These are phyloP conservation scores for Graphiopsis chlorocephala DNA, from an alignment of 2,329 filamentous ascomycete genomes.

Conservation along the genomic window DNA sequence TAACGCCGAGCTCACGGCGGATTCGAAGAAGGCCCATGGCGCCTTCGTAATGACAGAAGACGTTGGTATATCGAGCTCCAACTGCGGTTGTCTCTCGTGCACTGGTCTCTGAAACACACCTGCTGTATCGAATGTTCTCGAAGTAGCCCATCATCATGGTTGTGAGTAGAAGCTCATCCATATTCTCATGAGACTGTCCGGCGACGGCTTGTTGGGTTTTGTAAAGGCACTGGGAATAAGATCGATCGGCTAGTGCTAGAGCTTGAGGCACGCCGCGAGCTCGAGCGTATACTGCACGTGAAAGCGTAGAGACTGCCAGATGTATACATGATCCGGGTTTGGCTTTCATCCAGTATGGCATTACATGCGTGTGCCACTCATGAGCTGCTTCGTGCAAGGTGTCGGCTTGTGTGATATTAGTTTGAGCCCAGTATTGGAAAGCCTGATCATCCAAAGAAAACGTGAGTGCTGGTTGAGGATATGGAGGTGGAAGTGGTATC, in stretches of 20 bases:
- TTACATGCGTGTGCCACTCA: conserved; percentile 24
- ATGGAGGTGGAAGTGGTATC: background rate
- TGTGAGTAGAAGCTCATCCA: conserved; percentile 26
- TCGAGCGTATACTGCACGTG: conserved; percentile 25
- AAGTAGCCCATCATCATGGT: conserved; percentile 27
- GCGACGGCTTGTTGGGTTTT: conserved; percentile 22
- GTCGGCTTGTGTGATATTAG: conserved; percentile 21
- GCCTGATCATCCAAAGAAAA: conserved; percentile 23
- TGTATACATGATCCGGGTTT: conserved; percentile 23
- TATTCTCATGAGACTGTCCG: conserved; percentile 19
- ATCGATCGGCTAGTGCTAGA: conserved; percentile 16
- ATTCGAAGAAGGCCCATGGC: conserved; percentile 23
- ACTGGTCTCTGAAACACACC: background rate
- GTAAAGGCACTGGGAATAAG: conserved; percentile 17
- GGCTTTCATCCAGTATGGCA: conserved; percentile 17
- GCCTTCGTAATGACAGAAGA: conserved; percentile 25
- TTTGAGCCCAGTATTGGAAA: conserved; percentile 25
- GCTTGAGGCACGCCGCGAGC: conserved; percentile 18
- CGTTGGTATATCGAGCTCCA: conserved; percentile 16
- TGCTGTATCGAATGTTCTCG: conserved; percentile 17
- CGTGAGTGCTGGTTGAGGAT: conserved; percentile 1
- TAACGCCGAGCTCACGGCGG: conserved; percentile 18
- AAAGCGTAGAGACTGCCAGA: conserved; percentile 24
- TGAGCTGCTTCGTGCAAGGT: conserved; percentile 23
- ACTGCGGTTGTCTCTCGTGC: background rate